Evolutionary conservation across 495 filamentous ascomycete species (phyloP), one percentile per base, ranked within the genome.

Genomic region (Bacidia gigantensis): DNA sequence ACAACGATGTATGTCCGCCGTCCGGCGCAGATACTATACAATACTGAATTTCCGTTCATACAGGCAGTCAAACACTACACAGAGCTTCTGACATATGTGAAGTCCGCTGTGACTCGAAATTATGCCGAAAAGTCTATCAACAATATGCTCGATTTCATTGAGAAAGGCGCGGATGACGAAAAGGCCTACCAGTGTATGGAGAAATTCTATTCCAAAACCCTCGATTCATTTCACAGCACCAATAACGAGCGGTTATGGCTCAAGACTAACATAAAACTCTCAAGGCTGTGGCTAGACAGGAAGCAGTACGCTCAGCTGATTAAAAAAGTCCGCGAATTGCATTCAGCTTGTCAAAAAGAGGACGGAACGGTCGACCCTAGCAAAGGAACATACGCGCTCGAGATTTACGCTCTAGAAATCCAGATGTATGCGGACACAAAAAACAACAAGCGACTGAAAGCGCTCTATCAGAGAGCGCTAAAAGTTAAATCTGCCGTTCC

Each of bases 61-160:
- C 56, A 98, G 90, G 90, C 92, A 17, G 79, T 89, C n/a, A 83
- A 93, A 68, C 89, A 97, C 62, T 98, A 94, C 67, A 79, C 75
- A 52, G 89, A 97, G 65, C 87, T 98, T 24, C 81, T 98, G 54
- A 97, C 89, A 29, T 98, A 97, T 63, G 89, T 97, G 68, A 93
- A 89, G 64, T 92, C 87, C 23, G 89, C 92, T 21, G 90, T 97
- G 47, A 97, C 93, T 22, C 84, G 92, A 49, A 98, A 97, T 66
- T 96, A 97, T 66, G 96, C 93, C 9, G 92, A 98, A 65, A 98
- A 97, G 66, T 96, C 90, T 10, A 94, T 98, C 67, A 96, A 96
- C 70, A 98, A 95, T 64, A 95, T 98, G 82, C 86, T 98, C 25
- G 94, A 97, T 69, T 94, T 83, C 67, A 93, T 98, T 62, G 89